Conservation (phyloP, 1,139 yeast genomes). For the Geotrichum carabidarum region DNA sequence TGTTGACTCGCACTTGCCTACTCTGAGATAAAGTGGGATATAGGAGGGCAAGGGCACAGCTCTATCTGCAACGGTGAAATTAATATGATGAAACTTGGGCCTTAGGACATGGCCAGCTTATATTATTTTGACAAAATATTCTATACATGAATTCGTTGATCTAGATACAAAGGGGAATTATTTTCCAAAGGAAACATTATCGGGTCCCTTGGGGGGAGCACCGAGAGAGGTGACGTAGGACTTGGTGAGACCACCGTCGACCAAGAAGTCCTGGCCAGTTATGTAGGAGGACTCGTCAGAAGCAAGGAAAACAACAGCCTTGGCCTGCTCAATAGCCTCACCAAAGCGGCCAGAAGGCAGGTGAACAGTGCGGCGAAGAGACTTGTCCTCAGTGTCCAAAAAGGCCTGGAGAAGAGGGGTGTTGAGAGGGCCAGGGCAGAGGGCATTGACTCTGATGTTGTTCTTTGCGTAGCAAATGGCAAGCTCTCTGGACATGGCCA, state of each 20-base stretch:
- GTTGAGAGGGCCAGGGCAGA: constrained; percentile 62
- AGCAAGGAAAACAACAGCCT: constrained; percentile 74
- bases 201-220: constrained; percentile 30
- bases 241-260: constrained; percentile 66
- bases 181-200: constrained; percentile 33
- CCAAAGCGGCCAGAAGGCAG: constrained; percentile 50
- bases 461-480: constrained; percentile 65
- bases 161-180: constrained; percentile 12
- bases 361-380: constrained; percentile 46
- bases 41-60: neutral
- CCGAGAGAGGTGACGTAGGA: constrained; percentile 34
- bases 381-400: constrained; percentile 39
- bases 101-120: neutral
- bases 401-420: constrained; percentile 55
- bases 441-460: constrained; percentile 61
- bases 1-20: neutral
- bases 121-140: neutral
- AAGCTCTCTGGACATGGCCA: constrained; percentile 52
- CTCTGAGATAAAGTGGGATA: neutral
- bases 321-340: constrained; percentile 70
- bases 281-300: constrained; percentile 75
- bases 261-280: constrained; percentile 76
- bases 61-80: neutral
- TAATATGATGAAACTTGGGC: neutral
- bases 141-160: neutral